Percentiles rank a stretch among this genome's conserved stretches.
Evolutionary conservation across 768 basidiomycete species (phyloP).

Genomic region (Mycena filopes): DNA sequence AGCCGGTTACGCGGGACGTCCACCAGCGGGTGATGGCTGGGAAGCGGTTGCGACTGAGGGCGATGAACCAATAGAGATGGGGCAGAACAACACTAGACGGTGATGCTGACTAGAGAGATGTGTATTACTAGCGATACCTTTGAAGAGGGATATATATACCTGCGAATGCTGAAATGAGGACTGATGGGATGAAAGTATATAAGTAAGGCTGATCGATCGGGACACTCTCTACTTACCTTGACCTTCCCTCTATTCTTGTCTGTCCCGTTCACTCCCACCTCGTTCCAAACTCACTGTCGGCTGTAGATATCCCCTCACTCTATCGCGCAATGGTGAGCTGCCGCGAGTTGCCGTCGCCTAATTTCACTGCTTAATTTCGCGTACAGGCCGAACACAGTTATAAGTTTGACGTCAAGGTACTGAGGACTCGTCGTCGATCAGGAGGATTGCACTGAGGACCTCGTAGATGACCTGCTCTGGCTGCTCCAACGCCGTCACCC

Average conservation of each 20-base stretch:
- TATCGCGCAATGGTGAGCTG: slow-evolving; percentile 15
- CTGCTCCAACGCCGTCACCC: slow-evolving; percentile 84
- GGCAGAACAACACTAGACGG: slow-evolving; percentile 45
- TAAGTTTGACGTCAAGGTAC: slow-evolving; percentile 87
- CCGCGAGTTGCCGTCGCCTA: background rate
- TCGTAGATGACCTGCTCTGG: slow-evolving; percentile 86
- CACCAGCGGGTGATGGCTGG: slow-evolving; percentile 73
- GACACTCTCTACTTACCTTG: too few species aligned
- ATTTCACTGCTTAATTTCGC: background rate
- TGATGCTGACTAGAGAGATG: slow-evolving; percentile 30
- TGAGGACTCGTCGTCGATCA: slow-evolving; percentile 7
- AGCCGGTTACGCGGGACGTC: slow-evolving; percentile 63
- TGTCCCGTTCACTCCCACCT: too few species aligned
- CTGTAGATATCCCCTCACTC: too few species aligned
- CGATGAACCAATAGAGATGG: slow-evolving; percentile 79
- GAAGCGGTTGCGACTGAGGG: slow-evolving; percentile 79
- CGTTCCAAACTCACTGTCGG: too few species aligned
- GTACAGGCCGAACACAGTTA: slow-evolving; percentile 59
- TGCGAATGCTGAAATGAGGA: too few species aligned
- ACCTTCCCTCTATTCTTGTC: too few species aligned
- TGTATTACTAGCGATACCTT: slow-evolving; percentile 23
- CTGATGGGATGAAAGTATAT: too few species aligned
- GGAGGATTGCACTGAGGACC: background rate
- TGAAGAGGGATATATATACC: too few species aligned
- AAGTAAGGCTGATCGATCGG: too few species aligned